Percentiles rank a stretch among this genome's conserved stretches.
phyloP scores from a whole-genome alignment of 805 yeast genomes.

The Yarrowia porcina region DNA sequence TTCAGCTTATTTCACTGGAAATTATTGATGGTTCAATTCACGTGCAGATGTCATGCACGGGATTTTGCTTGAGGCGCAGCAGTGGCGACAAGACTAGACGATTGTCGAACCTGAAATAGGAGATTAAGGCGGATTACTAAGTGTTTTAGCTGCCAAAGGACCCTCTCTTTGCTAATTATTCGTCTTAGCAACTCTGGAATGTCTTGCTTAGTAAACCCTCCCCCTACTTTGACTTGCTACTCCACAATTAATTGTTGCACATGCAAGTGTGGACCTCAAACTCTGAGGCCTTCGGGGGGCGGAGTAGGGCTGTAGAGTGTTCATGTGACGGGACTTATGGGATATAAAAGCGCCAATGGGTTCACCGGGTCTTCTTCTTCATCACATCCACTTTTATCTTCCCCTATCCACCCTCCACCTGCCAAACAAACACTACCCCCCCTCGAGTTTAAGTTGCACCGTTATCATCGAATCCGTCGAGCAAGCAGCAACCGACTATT shows the following conservation, averaged over 20 bases:
- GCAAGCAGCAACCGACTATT: not conserved
- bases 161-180: too few species aligned
- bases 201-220: too few species aligned
- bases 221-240: too few species aligned
- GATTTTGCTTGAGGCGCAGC: not conserved
- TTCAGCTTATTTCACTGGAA: not conserved
- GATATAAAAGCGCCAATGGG: not conserved
- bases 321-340: not conserved
- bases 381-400: not conserved
- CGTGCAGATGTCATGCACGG: not conserved
- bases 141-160: too few species aligned
- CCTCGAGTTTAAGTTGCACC: not conserved
- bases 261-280: not conserved
- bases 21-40: not conserved
- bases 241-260: conserved; percentile 1
- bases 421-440: not conserved
- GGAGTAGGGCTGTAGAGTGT: not conserved
- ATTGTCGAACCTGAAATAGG: too few species aligned
- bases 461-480: not conserved
- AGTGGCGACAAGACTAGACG: too few species aligned
- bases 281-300: conserved; percentile 2
- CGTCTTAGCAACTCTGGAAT: too few species aligned
- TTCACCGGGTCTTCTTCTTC: not conserved
- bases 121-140: not conserved
- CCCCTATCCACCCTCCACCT: not conserved